Evolutionary conservation across 1,284 basidiomycete genomes (phyloP), one percentile per base, ranked within the genome.

Genomic region (Mycosarcoma mackinlayi): DNA sequence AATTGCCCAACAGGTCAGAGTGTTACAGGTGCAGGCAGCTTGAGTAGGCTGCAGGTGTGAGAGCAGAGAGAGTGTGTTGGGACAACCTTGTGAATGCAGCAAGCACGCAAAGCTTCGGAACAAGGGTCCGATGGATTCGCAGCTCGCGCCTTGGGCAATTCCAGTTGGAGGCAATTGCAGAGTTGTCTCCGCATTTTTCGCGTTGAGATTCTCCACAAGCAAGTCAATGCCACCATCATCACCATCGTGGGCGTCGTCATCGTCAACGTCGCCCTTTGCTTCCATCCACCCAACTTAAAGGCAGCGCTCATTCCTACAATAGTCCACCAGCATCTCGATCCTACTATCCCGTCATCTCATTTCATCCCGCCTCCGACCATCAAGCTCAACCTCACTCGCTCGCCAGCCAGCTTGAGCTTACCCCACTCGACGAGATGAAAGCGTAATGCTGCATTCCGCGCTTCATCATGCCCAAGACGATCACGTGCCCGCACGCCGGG

Each of bases 401-500:
- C 9, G 30, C 31, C 23, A 28, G 6, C 28, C 16, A 42, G 40
- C 23, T 24, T 19, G 40, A 42, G 25, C 40, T 30, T 6, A 1
- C 13, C 8, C n/a, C 3, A 9, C 28, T 21, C 18, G 25, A 7
- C 40, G n/a, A 18, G 27, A 44, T 44, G 30, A 6, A 33, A 34
- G 13, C 14, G 31, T 45, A 34, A 23, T 1, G 3, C n/a, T 4
- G 11, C 39, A 45, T n/a, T 41, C 18, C 13, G 10, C 14, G 27
- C 25, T 6, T 23, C 47, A 51, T 21, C 19, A 64, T 70, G 67
- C 67, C 67, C 14, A 71, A 71, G 18, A 54, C 57, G 46, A 65
- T 71, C 58, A 44, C 67, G 9, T 71, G 67, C 35, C 61, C 67
- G 18, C 67, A 71, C 42, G 49, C 44, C 4, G 67, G 67, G 14